Evolutionary conservation across 108 stramenopile genomes (phyloP), one percentile per base, ranked within the genome.

Genomic region (Pseudonitzschia multiseries): DNA sequence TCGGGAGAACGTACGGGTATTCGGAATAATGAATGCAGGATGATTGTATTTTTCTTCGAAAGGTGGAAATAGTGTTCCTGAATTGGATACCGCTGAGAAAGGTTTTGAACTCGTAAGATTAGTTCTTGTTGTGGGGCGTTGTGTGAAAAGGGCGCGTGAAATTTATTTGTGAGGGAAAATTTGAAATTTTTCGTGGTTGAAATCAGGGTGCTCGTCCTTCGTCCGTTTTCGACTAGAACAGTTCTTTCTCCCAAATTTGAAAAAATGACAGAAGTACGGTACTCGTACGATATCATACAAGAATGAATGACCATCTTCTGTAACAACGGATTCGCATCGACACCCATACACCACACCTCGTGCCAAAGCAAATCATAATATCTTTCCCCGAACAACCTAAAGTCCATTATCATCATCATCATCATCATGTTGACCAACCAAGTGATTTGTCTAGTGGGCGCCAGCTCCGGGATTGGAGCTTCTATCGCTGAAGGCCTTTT

Each of bases 401-500:
- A 48, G 4, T 48, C 46, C 46, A 62, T 17, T 33, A 62, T 20
- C 33, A 40, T 62, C n/a, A n/a, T n/a, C n/a, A n/a, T n/a, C n/a
- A n/a, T 17, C 61, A 62, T 20, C 33, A 40, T 62, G 61, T 33
- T 62, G 15, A 17, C 32, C 61, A 44, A 53, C 48, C 61, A 87
- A 69, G 81, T 89, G 13, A 87, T 85, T 66, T 75, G 88, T 27
- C 83, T 93, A 0, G 81, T 85, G 0, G 92, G 92, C 43, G 89
- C 92, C 18, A 86, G 86, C 10, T 86, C 83, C 56, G 92, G 92
- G 4, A 90, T 93, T 40, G 92, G 92, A 24, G 84, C 80, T 1
- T 83, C 83, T 8, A 89, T 90, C 67, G 92, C 89, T 31, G 62
- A 77, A 31, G 76, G 72, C 14, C 74, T 93, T 8, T 81, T 79